Conservation (phyloP, 768 basidiomycete genomes). For the Pleurotus giganteus region DNA sequence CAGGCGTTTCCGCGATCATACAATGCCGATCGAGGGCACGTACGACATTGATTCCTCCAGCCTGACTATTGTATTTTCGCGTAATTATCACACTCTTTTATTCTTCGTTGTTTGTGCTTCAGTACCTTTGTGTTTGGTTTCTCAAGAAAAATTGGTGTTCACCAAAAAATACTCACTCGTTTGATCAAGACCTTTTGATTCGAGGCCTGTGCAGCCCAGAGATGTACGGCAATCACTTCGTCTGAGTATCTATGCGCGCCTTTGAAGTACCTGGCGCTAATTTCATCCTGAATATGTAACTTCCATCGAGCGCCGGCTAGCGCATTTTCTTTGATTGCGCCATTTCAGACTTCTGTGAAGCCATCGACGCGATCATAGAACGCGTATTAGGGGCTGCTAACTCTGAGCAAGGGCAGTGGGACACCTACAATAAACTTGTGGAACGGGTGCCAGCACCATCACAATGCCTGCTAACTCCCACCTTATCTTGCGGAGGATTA, state of each 20-base stretch:
- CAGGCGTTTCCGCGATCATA: neutral
- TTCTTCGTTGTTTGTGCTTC: neutral
- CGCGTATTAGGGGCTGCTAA: neutral
- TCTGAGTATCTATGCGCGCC: no score
- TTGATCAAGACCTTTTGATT: no score
- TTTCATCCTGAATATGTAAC: no score
- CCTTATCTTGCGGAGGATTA: conserved; percentile 7
- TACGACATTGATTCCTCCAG: conserved; percentile 5
- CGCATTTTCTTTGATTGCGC: neutral
- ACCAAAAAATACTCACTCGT: no score
- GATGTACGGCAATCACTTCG: no score
- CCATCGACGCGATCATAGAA: neutral
- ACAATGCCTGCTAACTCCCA: neutral
- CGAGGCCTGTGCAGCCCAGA: no score
- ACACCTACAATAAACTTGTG: neutral
- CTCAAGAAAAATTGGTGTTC: no score
- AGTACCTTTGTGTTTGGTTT: neutral
- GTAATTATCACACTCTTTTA: neutral
- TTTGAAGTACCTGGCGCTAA: no score
- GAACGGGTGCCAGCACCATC: neutral
- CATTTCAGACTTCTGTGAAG: neutral
- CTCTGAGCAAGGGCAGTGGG: neutral
- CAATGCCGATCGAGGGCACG: conserved; percentile 9
- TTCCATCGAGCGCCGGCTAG: no score
- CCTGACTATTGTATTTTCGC: neutral